phyloP scores from a whole-genome alignment of 805 yeast genomes.

The Metschnikowia kunwiensis region DNA sequence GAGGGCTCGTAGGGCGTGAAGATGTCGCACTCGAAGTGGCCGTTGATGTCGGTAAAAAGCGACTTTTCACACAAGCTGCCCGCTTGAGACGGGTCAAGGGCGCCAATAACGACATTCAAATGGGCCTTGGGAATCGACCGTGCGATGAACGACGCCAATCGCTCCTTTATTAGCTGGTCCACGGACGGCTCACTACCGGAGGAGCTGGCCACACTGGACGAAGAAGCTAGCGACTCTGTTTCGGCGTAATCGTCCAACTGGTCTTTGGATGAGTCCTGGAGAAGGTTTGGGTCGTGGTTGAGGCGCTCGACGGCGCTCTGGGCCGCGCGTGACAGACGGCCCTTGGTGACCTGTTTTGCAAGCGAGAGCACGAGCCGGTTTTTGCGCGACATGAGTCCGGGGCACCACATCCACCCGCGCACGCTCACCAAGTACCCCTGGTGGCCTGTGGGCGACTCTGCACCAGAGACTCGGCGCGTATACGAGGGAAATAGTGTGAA shows the following conservation, averaged over 20 bases:
- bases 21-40: conserved; percentile 57
- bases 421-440: conserved; percentile 54
- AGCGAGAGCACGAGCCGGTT: conserved; percentile 66
- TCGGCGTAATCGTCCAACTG: conserved; percentile 9
- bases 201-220: conserved; percentile 9
- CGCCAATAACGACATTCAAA: conserved; percentile 53
- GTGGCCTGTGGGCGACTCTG: conserved; percentile 9
- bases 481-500: conserved; percentile 48
- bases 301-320: conserved; percentile 17
- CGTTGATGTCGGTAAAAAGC: conserved; percentile 59
- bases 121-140: conserved; percentile 59
- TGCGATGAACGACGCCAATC: conserved; percentile 70
- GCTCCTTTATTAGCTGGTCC: conserved; percentile 54
- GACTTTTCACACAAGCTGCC: conserved; percentile 26
- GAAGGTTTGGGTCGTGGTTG: conserved; percentile 10
- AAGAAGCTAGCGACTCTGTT: conserved; percentile 13
- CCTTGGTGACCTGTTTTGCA: conserved; percentile 63
- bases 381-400: conserved; percentile 68
- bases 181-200: conserved; percentile 7
- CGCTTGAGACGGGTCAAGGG: conserved; percentile 32
- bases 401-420: conserved; percentile 69
- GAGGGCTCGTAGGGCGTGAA: conserved; percentile 61
- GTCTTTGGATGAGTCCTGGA: conserved; percentile 6
- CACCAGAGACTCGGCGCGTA: conserved; percentile 25
- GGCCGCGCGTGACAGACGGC: conserved; percentile 21